These are phyloP conservation scores for Nigrospora osmanthi DNA, from an alignment of 2,329 filamentous ascomycete genomes.

Conservation along the genomic window DNA sequence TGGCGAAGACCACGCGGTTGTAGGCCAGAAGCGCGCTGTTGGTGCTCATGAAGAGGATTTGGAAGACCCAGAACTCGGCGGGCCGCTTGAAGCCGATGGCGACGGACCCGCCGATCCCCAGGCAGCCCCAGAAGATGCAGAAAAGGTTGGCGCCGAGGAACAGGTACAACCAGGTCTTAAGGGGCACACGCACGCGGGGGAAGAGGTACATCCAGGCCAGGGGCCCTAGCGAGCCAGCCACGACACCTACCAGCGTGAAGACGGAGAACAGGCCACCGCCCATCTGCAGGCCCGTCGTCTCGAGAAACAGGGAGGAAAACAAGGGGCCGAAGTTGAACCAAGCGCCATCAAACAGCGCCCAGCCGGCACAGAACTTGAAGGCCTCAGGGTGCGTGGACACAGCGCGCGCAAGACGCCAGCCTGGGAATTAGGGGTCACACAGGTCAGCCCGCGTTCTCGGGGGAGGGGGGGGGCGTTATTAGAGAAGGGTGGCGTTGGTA, in stretches of 20 bases:
- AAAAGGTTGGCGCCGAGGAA: conserved; percentile 5
- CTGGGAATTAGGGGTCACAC: neutral
- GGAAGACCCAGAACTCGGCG: conserved; percentile 8
- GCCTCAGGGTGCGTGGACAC: conserved; percentile 7
- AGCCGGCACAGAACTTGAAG: conserved; percentile 10
- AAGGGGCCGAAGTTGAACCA: conserved; percentile 7
- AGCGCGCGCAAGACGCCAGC: conserved; percentile 4
- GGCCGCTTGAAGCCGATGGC: conserved; percentile 7
- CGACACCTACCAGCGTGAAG: conserved; percentile 7
- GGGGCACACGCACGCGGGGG: conserved; percentile 1
- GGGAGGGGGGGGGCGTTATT: no score
- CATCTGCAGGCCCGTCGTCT: conserved; percentile 4
- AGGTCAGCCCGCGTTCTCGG: no score
- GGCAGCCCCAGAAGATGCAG: conserved; percentile 6
- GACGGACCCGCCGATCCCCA: conserved; percentile 5
- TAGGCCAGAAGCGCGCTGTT: conserved; percentile 7
- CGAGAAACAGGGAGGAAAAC: conserved; percentile 5
- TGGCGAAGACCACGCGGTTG: conserved; percentile 7
- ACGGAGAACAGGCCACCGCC: conserved; percentile 7
- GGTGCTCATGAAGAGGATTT: conserved; percentile 6
- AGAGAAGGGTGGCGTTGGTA: no score
- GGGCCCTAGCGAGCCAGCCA: conserved; percentile 4
- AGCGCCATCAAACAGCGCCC: conserved; percentile 9
- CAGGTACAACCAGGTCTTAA: conserved; percentile 7
- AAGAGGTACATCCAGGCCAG: conserved; percentile 9